Base-by-base conservation (phyloP, 352 stramenopile genomes). In the Thalassiosira exigua region DNA sequence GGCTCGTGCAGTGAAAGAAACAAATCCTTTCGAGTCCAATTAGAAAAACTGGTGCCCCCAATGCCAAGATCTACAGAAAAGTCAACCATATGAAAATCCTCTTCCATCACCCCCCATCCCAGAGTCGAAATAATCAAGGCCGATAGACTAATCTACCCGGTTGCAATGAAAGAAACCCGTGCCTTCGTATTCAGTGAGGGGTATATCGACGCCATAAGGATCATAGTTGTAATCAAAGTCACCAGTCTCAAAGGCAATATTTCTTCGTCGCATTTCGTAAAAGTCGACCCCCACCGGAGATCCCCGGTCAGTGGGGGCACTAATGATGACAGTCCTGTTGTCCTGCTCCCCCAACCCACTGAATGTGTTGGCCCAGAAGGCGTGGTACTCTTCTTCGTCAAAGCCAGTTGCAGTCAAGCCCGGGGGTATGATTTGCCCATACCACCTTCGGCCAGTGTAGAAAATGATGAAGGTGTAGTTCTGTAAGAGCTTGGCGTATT, bases 391-490 rank as follows among this genome's bases (percentile, higher is more conserved):
- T 61, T 72, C 58, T 44, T 79, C 68, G n/a, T 56, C 30, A 21
- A 79, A 76, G 14, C 24, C 51, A 19, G 41, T 46, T 27, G 7
- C 33, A 57, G 26, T 32, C 7, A 59, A 21, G 24, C 14, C 33
- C 19, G 68, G 56, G 19, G 57, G 39, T 17, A 57, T 4, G 21
- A 76, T 60, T 69, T 57, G 39, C 2, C 68, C 59, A 66, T 56
- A 67, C 75, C 75, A 84, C 32, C 75, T 53, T 17, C 62, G 22
- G 14, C 75, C 75, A 12, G 75, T 71, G 51, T 62, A 84, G 5
- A 29, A 19, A 12, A 84, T 33, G 58, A 79, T 22, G 60, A 84
- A 68, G 9, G 75, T 76, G 26, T 79, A 84, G 44, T 84, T 84
- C 17, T 48, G 48, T 42, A 83, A 26, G n/a, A 84, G 29, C 33